phyloP scores from a whole-genome alignment of 331 rosid genomes.

The Prunus yedoensis region DNA sequence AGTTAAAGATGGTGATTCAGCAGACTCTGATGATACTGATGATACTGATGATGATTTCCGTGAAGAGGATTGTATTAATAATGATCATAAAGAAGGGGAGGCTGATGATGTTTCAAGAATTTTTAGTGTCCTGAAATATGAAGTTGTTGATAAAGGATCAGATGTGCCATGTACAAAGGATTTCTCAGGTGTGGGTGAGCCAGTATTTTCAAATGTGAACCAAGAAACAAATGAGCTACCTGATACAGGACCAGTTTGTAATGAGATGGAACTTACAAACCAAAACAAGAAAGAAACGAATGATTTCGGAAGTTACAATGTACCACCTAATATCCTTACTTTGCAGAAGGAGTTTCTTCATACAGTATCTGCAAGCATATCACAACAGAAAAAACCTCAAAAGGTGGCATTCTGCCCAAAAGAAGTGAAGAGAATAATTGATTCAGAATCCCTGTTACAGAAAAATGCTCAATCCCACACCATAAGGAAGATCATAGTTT shows the following conservation, averaged over 20 bases:
- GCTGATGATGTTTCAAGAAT: conserved; percentile 24
- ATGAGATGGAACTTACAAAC: conserved; percentile 25
- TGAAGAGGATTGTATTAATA: conserved; percentile 25
- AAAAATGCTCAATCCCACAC: conserved; percentile 87
- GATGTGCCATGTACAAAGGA: conserved; percentile 13
- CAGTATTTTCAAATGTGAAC: conserved; percentile 18
- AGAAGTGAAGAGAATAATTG: conserved; percentile 75
- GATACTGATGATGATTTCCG: conserved; percentile 47
- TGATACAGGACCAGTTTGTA: conserved; percentile 14
- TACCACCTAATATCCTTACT: conserved; percentile 20
- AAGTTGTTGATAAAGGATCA: conserved; percentile 21
- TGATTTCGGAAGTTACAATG: conserved; percentile 24
- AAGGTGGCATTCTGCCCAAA: conserved; percentile 83
- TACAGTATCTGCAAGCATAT: conserved; percentile 33
- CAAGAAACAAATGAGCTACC: conserved; percentile 27
- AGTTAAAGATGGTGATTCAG: conserved; percentile 41
- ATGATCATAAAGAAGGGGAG: conserved; percentile 33
- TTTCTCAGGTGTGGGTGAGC: conserved; percentile 16
- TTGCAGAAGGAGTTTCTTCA: conserved; percentile 20
- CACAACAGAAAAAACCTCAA: conserved; percentile 49
- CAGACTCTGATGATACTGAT: conserved; percentile 51
- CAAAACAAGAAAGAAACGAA: conserved; percentile 29
- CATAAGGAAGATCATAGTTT: conserved; percentile 74
- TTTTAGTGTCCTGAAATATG: conserved; percentile 11
- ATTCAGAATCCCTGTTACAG: conserved; percentile 46